These are phyloP conservation scores for Suillus discolor DNA, from an alignment of 768 basidiomycete species.

Conservation along the genomic window DNA sequence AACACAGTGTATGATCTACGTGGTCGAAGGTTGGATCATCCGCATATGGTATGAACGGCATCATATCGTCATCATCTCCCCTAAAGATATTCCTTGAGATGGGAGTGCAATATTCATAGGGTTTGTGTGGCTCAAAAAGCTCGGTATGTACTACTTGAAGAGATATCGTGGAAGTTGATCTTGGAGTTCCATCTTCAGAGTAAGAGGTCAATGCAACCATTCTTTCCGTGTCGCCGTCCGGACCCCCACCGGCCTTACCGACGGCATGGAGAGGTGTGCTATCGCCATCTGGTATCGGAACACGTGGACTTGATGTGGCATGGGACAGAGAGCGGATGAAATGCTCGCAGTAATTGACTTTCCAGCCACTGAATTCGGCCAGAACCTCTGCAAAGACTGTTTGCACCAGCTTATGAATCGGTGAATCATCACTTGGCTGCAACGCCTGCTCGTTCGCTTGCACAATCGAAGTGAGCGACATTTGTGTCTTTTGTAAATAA, in stretches of 20 bases:
- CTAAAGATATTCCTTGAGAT: conserved; percentile 45
- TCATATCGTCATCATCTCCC: conserved; percentile 58
- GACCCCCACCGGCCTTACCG: background rate
- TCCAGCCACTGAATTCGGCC: conserved; percentile 3
- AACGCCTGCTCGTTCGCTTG: background rate
- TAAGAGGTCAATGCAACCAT: background rate
- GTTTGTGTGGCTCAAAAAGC: conserved; percentile 32
- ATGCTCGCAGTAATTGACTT: conserved; percentile 5
- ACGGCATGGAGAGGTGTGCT: background rate
- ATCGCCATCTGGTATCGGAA: background rate
- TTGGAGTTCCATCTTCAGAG: background rate
- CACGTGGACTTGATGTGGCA: conserved; percentile 1
- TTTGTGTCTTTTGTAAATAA: background rate
- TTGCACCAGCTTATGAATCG: background rate
- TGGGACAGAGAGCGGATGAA: conserved; percentile 1
- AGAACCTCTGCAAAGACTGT: conserved; percentile 1
- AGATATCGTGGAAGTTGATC: conserved; percentile 1
- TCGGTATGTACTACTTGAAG: conserved; percentile 1
- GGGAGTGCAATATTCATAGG: conserved; percentile 63
- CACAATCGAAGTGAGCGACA: background rate
- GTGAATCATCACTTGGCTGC: background rate
- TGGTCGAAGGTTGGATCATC: conserved; percentile 60
- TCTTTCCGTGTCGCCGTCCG: background rate
- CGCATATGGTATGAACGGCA: conserved; percentile 64
- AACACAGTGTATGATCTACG: conserved; percentile 39